A percentile compares a stretch with the other conserved stretches of the same genome.
phyloP scores from a whole-genome alignment of 345 rosid species.

The Linum lewisii region DNA sequence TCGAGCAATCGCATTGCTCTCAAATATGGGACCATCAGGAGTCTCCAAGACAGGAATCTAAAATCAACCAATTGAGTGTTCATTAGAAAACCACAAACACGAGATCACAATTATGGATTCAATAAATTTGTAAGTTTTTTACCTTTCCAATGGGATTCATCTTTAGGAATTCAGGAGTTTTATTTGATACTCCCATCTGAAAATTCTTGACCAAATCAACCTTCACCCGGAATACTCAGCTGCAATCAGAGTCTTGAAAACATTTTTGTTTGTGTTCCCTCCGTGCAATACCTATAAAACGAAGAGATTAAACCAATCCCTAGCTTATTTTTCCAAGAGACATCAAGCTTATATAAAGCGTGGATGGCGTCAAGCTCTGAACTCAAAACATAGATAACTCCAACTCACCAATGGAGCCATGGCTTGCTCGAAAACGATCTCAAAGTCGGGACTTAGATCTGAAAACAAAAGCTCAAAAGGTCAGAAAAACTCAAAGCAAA shows the following conservation, averaged over 20 bases:
- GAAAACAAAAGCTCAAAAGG: not conserved
- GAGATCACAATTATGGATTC: not conserved
- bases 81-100: not conserved
- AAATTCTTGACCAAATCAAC: constrained; percentile 49
- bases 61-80: not conserved
- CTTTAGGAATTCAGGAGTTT: constrained; percentile 69
- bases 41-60: constrained; percentile 96
- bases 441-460: not conserved
- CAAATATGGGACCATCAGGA: constrained; percentile 76
- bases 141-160: constrained; percentile 98
- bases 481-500: not conserved
- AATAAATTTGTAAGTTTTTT: not conserved
- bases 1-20: constrained; percentile 96
- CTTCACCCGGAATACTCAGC: constrained; percentile 71
- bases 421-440: not conserved
- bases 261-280: constrained; percentile 48
- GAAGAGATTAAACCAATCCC: constrained; percentile 3
- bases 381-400: not conserved
- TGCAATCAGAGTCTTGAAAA: constrained; percentile 53
- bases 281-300: constrained; percentile 47
- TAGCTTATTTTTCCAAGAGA: too few species aligned
- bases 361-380: too few species aligned
- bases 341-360: too few species aligned
- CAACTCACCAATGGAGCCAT: not conserved
- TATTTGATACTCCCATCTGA: constrained; percentile 74